phyloP scores from a whole-genome alignment of 306 rosid species.

The Vigna unguiculata region DNA sequence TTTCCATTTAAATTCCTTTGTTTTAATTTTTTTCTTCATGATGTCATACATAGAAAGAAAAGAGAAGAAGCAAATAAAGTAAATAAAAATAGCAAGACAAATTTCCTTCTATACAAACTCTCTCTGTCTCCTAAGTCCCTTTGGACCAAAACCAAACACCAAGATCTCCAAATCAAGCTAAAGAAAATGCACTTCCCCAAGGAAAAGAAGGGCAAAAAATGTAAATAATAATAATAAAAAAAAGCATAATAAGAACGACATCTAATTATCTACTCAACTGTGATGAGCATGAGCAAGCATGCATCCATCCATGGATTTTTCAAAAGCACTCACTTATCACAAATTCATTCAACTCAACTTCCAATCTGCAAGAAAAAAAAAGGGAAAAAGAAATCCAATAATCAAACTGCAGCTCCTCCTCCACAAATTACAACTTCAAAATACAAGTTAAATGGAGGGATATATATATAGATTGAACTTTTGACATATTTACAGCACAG shows the following conservation, averaged over 20 bases:
- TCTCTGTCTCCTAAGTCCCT: constrained; percentile 66
- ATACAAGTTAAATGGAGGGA: background rate
- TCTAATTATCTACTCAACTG: background rate
- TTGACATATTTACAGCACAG: background rate
- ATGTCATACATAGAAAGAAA: constrained; percentile 26
- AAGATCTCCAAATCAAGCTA: constrained; percentile 51
- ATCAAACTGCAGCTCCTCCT: constrained; percentile 41
- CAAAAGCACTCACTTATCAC: constrained; percentile 47
- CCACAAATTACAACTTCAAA: constrained; percentile 14
- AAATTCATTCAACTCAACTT: constrained; percentile 41
- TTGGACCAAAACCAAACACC: constrained; percentile 68
- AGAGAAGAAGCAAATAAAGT: constrained; percentile 37
- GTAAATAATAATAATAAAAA: background rate
- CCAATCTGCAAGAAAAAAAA: constrained; percentile 48
- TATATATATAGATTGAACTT: background rate
- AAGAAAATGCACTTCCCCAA: constrained; percentile 32
- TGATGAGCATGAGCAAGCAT: constrained; percentile 23
- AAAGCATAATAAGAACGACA: constrained; percentile 31
- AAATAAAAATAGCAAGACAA: constrained; percentile 48
- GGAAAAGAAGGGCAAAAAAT: no score
- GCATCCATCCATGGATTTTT: constrained; percentile 45
- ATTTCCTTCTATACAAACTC: constrained; percentile 85
- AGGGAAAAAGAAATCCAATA: constrained; percentile 23
- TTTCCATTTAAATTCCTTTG: constrained; percentile 39
- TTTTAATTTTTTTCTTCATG: constrained; percentile 31